Evolutionary conservation across 1,284 basidiomycete species (phyloP), one percentile per base, ranked within the genome.

Genomic region (Ustilago trichophora): DNA sequence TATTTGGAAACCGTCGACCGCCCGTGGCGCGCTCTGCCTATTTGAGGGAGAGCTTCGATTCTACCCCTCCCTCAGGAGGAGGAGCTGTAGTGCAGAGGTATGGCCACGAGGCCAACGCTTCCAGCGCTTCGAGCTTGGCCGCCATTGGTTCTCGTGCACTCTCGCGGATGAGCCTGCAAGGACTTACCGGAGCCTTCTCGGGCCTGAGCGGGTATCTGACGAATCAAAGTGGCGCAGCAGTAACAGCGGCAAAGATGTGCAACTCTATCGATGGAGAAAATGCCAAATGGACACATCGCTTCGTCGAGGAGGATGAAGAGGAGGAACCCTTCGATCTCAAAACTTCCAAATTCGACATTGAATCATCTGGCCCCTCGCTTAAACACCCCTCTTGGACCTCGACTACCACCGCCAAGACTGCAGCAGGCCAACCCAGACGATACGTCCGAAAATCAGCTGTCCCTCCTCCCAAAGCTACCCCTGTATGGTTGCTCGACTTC

Each of bases 181-280:
- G 56, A 8, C 35, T 75, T 4, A 72, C 67, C 10, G 66, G 68
- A 11, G 73, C 73, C 12, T 74, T 76, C 34, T 60, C 50, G 11
- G 73, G 73, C 4, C 25, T 74, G 29, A 67, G 73, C 16, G 72
- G 73, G 8, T 76, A 76, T 19, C 25, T 72, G 41, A 62, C 72
- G 3, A 68, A 58, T 26, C 59, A 71, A 35, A 33, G 34, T n/a
- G 57, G 58, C 9, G 59, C 63, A 2, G 55, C 70, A 6, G 57
- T 66, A 18, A 49, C 25, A 15, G 57, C 56, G 4, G 68, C 66
- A 1, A 65, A 60, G 54, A 73, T 73, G 65, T 73, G 72, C 66
- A 48, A 42, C n/a, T n/a, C 40, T 10, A 11, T 13, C 32, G 42
- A 44, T 13, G 44, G 6, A 15, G 44, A 46, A 21, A 31, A 16